Conservation (phyloP, 192 early-diverging fungal genomes). For the Dimargaris xerosporica region DNA sequence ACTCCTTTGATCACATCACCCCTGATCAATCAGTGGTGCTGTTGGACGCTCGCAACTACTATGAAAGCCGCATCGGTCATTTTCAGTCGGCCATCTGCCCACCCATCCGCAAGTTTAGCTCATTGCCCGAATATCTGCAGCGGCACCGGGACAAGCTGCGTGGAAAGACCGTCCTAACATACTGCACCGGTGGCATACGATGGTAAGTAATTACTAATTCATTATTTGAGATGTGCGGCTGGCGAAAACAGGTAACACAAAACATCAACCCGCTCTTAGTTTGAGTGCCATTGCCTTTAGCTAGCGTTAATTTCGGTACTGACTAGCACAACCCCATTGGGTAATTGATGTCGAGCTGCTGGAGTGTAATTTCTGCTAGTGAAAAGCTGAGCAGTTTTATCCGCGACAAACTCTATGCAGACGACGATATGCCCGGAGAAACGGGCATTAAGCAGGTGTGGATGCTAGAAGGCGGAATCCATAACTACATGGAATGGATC, state of each 20-base stretch:
- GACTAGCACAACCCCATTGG: neutral
- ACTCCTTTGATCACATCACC: too few species aligned
- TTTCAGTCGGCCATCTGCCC: conserved; percentile 41
- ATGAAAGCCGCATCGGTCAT: conserved; percentile 44
- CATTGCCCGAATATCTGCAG: conserved; percentile 39
- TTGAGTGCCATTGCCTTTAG: neutral
- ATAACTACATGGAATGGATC: conserved; percentile 55
- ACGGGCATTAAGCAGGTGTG: conserved; percentile 23
- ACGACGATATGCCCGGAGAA: too few species aligned
- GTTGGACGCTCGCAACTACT: conserved; percentile 52
- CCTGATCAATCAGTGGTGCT: too few species aligned
- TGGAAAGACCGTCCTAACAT: conserved; percentile 44
- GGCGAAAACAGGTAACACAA: neutral
- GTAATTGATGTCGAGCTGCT: neutral
- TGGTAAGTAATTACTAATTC: conserved; percentile 17
- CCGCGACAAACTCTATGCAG: conserved; percentile 19
- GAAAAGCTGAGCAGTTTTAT: conserved; percentile 48
- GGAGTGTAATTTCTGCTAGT: conserved; percentile 3
- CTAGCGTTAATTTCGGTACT: neutral
- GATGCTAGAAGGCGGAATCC: conserved; percentile 57
- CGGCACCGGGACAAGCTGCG: conserved; percentile 23
- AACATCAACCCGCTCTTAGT: neutral
- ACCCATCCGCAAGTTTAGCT: conserved; percentile 46
- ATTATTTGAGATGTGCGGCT: neutral
- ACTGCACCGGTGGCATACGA: conserved; percentile 38